These are phyloP conservation scores for Excoecaria cochinchinensis DNA, from an alignment of 345 rosid genomes.

Conservation along the genomic window DNA sequence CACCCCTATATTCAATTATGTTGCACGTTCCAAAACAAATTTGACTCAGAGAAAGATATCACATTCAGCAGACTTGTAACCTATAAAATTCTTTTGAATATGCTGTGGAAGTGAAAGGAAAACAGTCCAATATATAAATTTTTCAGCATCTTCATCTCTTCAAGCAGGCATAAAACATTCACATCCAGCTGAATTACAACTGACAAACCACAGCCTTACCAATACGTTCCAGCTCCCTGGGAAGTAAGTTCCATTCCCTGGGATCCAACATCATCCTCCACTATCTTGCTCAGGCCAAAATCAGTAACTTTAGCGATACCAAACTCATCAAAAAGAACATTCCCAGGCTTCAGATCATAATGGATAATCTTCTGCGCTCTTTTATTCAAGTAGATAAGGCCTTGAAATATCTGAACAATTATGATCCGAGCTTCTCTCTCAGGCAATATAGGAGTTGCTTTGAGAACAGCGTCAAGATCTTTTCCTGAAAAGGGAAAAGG, in stretches of 20 bases:
- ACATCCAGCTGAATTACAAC: conserved; percentile 9
- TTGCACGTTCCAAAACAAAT: background rate
- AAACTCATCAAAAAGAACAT: conserved; percentile 93
- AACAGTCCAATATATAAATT: background rate
- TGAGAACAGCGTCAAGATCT: conserved; percentile 96
- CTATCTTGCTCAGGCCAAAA: conserved; percentile 99
- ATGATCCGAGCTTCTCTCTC: conserved; percentile 95
- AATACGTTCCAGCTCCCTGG: conserved; percentile 99
- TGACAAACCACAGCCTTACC: conserved; percentile 49
- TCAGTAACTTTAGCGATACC: conserved; percentile 98
- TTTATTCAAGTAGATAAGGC: conserved; percentile 90
- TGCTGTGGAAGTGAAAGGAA: background rate
- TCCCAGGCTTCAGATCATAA: conserved; percentile 98
- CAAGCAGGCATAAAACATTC: background rate
- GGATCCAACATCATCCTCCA: conserved; percentile 89
- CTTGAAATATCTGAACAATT: conserved; percentile 93
- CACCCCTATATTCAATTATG: background rate
- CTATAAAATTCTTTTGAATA: background rate
- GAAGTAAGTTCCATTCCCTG: conserved; percentile 99
- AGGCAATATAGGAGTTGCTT: conserved; percentile 88
- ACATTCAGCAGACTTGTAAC: background rate
- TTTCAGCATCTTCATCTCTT: background rate
- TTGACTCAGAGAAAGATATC: background rate
- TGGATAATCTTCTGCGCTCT: conserved; percentile 87
- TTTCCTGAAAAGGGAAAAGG: conserved; percentile 52